Evolutionary conservation across 345 rosid species (phyloP), one percentile per base, ranked within the genome.

Genomic region (Salix suchowensis): DNA sequence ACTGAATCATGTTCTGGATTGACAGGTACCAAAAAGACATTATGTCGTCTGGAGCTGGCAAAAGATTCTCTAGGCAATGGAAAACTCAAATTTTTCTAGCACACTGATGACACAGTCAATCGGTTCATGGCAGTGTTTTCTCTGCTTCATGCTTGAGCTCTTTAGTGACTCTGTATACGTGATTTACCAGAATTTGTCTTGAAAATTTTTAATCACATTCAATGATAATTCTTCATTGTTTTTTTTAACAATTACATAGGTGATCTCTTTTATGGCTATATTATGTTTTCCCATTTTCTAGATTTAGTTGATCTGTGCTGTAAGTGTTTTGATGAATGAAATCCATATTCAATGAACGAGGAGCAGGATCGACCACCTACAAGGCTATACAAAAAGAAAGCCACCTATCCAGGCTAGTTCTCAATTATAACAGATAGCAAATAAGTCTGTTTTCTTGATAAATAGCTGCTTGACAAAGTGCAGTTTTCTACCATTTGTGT

Each of bases 1-100:
- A 58, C 80, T 9, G 88, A 78, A 32, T 80, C 94, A 15, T 96
- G 99, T 83, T 81, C 90, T 26, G 94, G 94, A 34, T 86, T 96
- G 84, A 74, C 84, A 0, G 96, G 94, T 28, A 87, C 82, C 10
- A 71, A 84, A n/a, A 91, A 76, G 77, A 94, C 89, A 24, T 68
- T 85, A 23, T 96, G 99, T 84, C 88, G 78, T 34, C 55, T 91
- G 61, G 72, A 86, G 75, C 84, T 74, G 74, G 91, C 85, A 19
- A 91, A 80, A 84, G 76, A 50, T 37, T 69, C 84, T 2, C 75
- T 55, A 16, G 26, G 62, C 61, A 62, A 39, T 58, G 84, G 84
- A 32, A 81, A 81, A 64, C 77, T 81, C 67, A 77, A 74, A 39
- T 77, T 81, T 73, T 69, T 76, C 74, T 77, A 81, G 82, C 67